phyloP scores from a whole-genome alignment of 2,329 filamentous ascomycete species.

The Fusarium poae region DNA sequence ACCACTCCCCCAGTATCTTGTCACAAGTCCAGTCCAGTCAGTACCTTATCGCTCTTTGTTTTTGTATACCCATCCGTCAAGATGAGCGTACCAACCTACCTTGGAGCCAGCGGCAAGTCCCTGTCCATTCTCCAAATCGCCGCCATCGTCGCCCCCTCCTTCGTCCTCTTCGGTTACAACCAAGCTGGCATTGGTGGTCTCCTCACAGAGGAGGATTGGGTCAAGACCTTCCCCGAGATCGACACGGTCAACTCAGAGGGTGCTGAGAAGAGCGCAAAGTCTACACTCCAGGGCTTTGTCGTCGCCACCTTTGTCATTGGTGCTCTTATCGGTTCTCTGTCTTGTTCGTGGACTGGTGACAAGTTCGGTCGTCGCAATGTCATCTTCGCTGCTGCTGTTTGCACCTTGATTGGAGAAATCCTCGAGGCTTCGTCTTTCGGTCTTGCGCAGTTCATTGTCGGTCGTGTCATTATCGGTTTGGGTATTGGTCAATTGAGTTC shows the following conservation, averaged over 20 bases:
- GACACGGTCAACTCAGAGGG: conserved; percentile 63
- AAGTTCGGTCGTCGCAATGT: conserved; percentile 68
- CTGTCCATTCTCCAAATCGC: conserved; percentile 56
- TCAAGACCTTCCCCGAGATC: conserved; percentile 64
- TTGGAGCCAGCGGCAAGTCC: conserved; percentile 55
- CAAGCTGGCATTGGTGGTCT: conserved; percentile 79
- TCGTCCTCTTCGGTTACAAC: conserved; percentile 68
- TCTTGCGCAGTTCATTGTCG: conserved; percentile 54
- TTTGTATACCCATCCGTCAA: background rate
- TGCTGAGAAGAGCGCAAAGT: conserved; percentile 55
- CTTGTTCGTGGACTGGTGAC: conserved; percentile 64
- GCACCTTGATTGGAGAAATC: conserved; percentile 65
- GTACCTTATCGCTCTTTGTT: background rate
- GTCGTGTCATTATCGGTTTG: conserved; percentile 65
- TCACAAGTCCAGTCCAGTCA: background rate
- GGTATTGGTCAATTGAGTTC: conserved; percentile 67
- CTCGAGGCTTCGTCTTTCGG: conserved; percentile 66
- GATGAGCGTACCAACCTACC: conserved; percentile 43
- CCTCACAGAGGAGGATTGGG: conserved; percentile 72
- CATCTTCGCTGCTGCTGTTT: conserved; percentile 65
- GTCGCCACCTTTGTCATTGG: conserved; percentile 69
- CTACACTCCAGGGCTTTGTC: conserved; percentile 60
- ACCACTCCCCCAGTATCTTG: background rate
- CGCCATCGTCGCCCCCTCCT: conserved; percentile 59
- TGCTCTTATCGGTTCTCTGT: conserved; percentile 65